Percentiles rank a stretch among this genome's conserved stretches.
Conservation (phyloP, 2,329 filamentous ascomycete genomes). For the Thelonectria blattea region DNA sequence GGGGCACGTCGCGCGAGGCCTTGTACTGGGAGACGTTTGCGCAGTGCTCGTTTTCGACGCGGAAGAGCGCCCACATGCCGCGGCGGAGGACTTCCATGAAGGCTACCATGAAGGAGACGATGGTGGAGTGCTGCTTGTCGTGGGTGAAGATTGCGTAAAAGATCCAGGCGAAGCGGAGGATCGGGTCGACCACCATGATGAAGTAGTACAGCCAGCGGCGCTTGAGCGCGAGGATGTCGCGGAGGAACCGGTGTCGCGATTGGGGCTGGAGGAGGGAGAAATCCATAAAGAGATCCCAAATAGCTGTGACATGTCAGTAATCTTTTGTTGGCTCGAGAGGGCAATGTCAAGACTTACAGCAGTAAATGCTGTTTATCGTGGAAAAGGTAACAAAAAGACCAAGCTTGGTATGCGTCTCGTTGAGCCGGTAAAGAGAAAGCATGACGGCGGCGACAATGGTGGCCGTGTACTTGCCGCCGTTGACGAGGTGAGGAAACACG, state of each 20-base stretch:
- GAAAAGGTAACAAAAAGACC: slow-evolving; percentile 82
- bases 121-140: slow-evolving; percentile 80
- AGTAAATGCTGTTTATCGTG: slow-evolving; percentile 82
- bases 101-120: slow-evolving; percentile 79
- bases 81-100: slow-evolving; percentile 82
- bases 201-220: slow-evolving; percentile 82
- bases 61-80: slow-evolving; percentile 90
- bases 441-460: slow-evolving; percentile 81
- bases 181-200: slow-evolving; percentile 82
- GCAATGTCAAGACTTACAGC: slow-evolving; percentile 62
- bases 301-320: slow-evolving; percentile 51
- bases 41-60: slow-evolving; percentile 98
- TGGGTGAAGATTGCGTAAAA: slow-evolving; percentile 86
- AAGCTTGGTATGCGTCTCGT: slow-evolving; percentile 60
- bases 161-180: slow-evolving; percentile 93
- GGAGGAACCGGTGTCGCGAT: slow-evolving; percentile 70
- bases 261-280: slow-evolving; percentile 87
- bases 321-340: background rate
- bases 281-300: slow-evolving; percentile 97
- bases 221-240: slow-evolving; percentile 82
- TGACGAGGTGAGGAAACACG: slow-evolving; percentile 89
- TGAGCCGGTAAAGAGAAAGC: slow-evolving; percentile 83
- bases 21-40: slow-evolving; percentile 90
- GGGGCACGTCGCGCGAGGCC: slow-evolving; percentile 82
- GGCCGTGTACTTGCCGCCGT: slow-evolving; percentile 88